Percentiles rank a stretch among this genome's conserved stretches.
Conservation (phyloP, 2,329 filamentous ascomycete genomes). For the Phialocephala sp. region DNA sequence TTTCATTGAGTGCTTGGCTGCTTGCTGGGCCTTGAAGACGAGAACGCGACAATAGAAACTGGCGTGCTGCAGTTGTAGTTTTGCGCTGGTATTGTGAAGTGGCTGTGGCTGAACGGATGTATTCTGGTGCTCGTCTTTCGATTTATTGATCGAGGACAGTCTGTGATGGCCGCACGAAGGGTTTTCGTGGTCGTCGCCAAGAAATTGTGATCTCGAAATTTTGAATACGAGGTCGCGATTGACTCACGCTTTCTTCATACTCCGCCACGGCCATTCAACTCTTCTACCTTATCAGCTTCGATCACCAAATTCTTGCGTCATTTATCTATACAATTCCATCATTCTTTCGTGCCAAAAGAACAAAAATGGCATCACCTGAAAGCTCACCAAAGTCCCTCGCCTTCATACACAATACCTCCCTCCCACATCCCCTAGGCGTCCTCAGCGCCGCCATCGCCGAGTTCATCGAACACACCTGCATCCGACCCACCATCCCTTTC, state of each 20-base stretch:
- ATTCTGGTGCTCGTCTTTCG: neutral
- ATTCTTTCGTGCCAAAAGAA: neutral
- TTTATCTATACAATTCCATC: neutral
- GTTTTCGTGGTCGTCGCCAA: slow-evolving; percentile 1
- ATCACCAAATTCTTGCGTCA: neutral
- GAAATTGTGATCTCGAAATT: neutral
- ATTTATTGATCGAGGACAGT: too few species aligned
- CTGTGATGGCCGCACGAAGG: too few species aligned
- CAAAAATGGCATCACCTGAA: slow-evolving; percentile 11
- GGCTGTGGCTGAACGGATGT: neutral
- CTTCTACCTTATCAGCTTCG: neutral
- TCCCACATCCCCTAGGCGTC: slow-evolving; percentile 10
- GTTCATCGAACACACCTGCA: neutral
- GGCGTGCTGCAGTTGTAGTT: neutral
- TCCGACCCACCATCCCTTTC: neutral
- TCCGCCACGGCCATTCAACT: neutral
- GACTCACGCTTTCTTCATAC: neutral
- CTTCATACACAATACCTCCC: slow-evolving; percentile 15
- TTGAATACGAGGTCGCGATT: slow-evolving; percentile 7
- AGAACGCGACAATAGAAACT: slow-evolving; percentile 5
- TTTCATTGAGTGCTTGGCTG: slow-evolving; percentile 36
- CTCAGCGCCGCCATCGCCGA: slow-evolving; percentile 16
- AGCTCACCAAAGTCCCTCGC: slow-evolving; percentile 12
- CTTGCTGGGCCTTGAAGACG: slow-evolving; percentile 32
- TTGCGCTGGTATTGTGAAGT: neutral